Percentiles rank a stretch among this genome's conserved stretches.
These are phyloP conservation scores for Solanum corneliomulleri DNA, from an alignment of 257 asterid genomes.

Conservation along the genomic window DNA sequence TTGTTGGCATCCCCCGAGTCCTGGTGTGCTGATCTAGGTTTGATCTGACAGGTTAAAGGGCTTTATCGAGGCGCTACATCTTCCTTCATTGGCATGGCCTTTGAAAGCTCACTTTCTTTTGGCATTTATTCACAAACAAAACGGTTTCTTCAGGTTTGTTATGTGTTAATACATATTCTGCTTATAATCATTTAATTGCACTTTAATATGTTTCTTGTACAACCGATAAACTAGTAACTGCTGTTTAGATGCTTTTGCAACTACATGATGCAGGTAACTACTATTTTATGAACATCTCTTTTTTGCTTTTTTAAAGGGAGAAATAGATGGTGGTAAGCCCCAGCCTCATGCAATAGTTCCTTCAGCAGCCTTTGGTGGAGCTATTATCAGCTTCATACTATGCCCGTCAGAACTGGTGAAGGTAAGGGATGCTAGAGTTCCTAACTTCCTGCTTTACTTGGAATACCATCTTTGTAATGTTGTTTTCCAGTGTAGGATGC, in stretches of 20 bases:
- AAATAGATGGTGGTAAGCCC: conserved; percentile 40
- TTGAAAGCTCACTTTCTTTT: conserved; percentile 85
- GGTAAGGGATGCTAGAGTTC: conserved; percentile 30
- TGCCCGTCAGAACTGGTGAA: conserved; percentile 90
- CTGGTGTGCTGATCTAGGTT: not conserved
- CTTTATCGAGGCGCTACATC: conserved; percentile 87
- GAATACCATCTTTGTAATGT: conserved; percentile 3
- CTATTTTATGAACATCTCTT: not conserved
- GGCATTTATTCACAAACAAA: conserved; percentile 91
- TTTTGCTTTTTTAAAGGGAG: conserved; percentile 42
- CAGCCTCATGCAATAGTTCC: conserved; percentile 59
- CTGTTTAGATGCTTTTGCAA: not conserved
- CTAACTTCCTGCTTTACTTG: not conserved
- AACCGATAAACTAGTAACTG: not conserved
- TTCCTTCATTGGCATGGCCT: conserved; percentile 86
- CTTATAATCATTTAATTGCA: not conserved
- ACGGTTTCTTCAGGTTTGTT: conserved; percentile 58
- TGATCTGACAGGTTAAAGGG: conserved; percentile 62
- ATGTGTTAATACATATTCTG: not conserved
- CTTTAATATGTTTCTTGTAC: not conserved
- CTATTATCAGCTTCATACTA: conserved; percentile 64
- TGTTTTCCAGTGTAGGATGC: conserved; percentile 95
- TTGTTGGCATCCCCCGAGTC: not conserved
- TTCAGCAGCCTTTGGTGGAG: conserved; percentile 77
- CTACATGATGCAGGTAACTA: not conserved